Evolutionary conservation across 192 early-diverging fungal genomes (phyloP), one percentile per base, ranked within the genome.

Genomic region (Hyaloraphidium curvatum): DNA sequence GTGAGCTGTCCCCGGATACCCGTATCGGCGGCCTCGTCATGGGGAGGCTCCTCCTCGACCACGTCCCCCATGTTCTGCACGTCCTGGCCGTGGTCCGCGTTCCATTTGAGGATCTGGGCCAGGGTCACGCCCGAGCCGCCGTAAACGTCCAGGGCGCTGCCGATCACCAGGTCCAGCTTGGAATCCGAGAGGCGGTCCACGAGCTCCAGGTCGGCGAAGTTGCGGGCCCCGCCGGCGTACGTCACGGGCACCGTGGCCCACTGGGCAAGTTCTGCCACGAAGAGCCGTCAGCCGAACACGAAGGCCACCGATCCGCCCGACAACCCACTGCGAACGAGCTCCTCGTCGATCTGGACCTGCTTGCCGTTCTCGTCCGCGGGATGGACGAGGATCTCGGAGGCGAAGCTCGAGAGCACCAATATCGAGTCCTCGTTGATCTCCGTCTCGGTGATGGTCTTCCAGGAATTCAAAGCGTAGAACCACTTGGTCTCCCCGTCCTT

Each of bases 291-390:
- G n/a, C n/a, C n/a, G n/a, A 48, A 11, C 13, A 40, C 4, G 26
- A 21, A 50, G 40, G 7, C 29, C 30, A 27, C 2, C 0, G 60
- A 48, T 22, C 11, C 35, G 16, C 11, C 26, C 28, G n/a, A 40
- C 7, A 3, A 57, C 66, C 54, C 57, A 78, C 78, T 59, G 66
- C 70, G 51, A 0, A 97, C 94, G 23, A 98, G 79, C 4, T 79
- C 76, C 55, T 73, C 65, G 55, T 98, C 94, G 52, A 98, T 87
- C 3, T 91, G 91, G 39, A 81, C 70, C 62, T 91, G 95, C 25
- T 95, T 67, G 1, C 94, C 94, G 58, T 98, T 91, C 23, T 95
- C 91, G 61, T 98, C 91, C 1, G 94, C 90, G 0, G 94, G 91
- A 65, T 98, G 94, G 26, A 98, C 80, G 30, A 98, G 63, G 61